phyloP scores from a whole-genome alignment of 441 rosid genomes.

The Daphne laureola region DNA sequence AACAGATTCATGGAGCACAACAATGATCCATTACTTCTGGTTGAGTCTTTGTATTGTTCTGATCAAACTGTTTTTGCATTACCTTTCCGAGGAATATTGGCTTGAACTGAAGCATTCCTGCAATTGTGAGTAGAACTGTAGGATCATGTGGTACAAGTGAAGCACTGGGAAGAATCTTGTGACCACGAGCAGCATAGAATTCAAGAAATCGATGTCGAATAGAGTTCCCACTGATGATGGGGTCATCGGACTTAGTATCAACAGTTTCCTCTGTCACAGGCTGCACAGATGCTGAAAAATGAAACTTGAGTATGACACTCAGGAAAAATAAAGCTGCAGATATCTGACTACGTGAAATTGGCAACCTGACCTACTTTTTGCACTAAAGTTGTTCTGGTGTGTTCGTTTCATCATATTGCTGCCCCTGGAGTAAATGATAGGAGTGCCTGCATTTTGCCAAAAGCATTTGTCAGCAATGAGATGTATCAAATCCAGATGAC shows the following conservation, averaged over 20 bases:
- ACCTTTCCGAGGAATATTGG: slow-evolving; percentile 92
- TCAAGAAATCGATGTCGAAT: slow-evolving; percentile 72
- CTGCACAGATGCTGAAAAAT: slow-evolving; percentile 64
- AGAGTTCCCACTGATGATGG: slow-evolving; percentile 61
- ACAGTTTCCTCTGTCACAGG: slow-evolving; percentile 42
- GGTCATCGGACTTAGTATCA: slow-evolving; percentile 35
- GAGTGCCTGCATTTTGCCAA: slow-evolving; percentile 39
- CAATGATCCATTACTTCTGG: no score
- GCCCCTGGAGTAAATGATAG: slow-evolving; percentile 24
- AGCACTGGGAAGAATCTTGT: slow-evolving; percentile 80
- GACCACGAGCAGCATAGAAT: slow-evolving; percentile 82
- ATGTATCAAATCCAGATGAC: no score
- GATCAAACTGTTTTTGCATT: slow-evolving; percentile 2
- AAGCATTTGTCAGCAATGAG: neutral
- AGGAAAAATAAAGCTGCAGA: slow-evolving; percentile 14
- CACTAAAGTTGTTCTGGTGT: slow-evolving; percentile 16
- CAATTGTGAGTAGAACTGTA: slow-evolving; percentile 84
- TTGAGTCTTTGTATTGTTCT: no score
- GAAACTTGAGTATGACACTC: slow-evolving; percentile 20
- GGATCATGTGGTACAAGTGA: slow-evolving; percentile 97
- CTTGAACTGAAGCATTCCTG: slow-evolving; percentile 98
- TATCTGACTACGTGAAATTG: slow-evolving; percentile 6
- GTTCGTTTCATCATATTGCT: slow-evolving; percentile 15
- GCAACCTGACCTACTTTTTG: slow-evolving; percentile 55
- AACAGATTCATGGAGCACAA: no score